Evolutionary conservation across 2,329 filamentous ascomycete species (phyloP).

Genomic region (Calonectria henricotiae): DNA sequence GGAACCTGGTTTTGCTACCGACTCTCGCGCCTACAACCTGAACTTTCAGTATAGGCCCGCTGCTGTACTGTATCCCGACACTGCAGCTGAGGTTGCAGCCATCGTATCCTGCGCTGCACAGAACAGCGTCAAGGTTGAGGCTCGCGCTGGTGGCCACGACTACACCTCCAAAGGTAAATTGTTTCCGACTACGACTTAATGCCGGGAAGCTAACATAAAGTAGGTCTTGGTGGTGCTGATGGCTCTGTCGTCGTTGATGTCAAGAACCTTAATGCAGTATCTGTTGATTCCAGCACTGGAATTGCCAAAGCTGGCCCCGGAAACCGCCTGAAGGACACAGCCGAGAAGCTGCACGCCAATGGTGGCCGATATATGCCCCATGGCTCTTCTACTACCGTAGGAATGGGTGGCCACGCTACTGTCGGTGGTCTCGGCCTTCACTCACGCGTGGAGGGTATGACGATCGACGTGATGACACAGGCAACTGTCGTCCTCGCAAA

Average conservation of each 20-base stretch:
- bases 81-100: background rate
- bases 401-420: conserved; percentile 27
- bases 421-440: conserved; percentile 29
- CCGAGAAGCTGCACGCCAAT: background rate
- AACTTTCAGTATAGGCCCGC: conserved; percentile 9
- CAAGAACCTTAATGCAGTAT: conserved; percentile 10
- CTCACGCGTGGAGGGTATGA: conserved; percentile 18
- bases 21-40: conserved; percentile 4
- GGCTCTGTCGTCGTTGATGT: conserved; percentile 3
- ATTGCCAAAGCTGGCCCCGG: conserved; percentile 10
- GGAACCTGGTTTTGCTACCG: background rate
- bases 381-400: conserved; percentile 32
- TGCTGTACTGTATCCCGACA: conserved; percentile 10
- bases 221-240: conserved; percentile 12
- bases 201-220: background rate
- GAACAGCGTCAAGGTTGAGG: conserved; percentile 14
- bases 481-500: conserved; percentile 17
- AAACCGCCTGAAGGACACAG: background rate
- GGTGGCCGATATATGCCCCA: conserved; percentile 32
- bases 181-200: too few species aligned
- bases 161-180: background rate
- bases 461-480: conserved; percentile 17
- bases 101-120: conserved; percentile 10
- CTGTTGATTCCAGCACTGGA: conserved; percentile 16
- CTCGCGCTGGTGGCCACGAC: conserved; percentile 13